Conservation (phyloP, 2,329 filamentous ascomycete genomes). For the Mollisia scopiformis region DNA sequence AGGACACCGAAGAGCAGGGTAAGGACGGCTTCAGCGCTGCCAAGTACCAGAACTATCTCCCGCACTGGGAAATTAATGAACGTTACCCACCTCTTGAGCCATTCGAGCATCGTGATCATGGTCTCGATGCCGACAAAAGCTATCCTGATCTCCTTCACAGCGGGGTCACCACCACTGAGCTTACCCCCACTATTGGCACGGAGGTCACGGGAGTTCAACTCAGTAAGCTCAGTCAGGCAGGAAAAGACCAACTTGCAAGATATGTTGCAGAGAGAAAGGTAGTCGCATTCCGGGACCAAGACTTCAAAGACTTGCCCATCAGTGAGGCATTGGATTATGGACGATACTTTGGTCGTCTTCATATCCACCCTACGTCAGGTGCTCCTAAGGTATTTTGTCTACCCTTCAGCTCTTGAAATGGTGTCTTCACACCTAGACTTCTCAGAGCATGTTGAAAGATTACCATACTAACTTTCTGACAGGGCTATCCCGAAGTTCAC, state of each 20-base stretch:
- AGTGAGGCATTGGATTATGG: background rate
- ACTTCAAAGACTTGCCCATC: background rate
- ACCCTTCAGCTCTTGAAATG: too few relatives aligned
- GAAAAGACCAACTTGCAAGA: background rate
- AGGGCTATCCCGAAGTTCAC: background rate
- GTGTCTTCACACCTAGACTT: too few relatives aligned
- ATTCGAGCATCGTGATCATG: conserved; percentile 74
- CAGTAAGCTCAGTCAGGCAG: background rate
- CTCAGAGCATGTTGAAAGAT: too few relatives aligned
- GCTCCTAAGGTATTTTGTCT: too few relatives aligned
- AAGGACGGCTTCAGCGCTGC: conserved; percentile 31
- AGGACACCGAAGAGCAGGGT: conserved; percentile 34
- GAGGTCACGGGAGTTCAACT: background rate
- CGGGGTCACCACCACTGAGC: background rate
- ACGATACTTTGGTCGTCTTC: background rate
- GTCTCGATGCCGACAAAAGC: conserved; percentile 60
- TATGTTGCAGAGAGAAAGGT: background rate
- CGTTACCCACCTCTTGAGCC: conserved; percentile 65
- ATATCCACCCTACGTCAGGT: background rate
- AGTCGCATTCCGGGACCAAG: background rate
- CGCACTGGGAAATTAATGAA: conserved; percentile 67
- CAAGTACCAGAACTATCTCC: conserved; percentile 71
- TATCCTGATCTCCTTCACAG: conserved; percentile 67
- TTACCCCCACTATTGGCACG: background rate
- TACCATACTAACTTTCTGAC: too few relatives aligned